Evolutionary conservation across 2,329 filamentous ascomycete genomes (phyloP).

Genomic region (Ambrosiella cleistominuta): DNA sequence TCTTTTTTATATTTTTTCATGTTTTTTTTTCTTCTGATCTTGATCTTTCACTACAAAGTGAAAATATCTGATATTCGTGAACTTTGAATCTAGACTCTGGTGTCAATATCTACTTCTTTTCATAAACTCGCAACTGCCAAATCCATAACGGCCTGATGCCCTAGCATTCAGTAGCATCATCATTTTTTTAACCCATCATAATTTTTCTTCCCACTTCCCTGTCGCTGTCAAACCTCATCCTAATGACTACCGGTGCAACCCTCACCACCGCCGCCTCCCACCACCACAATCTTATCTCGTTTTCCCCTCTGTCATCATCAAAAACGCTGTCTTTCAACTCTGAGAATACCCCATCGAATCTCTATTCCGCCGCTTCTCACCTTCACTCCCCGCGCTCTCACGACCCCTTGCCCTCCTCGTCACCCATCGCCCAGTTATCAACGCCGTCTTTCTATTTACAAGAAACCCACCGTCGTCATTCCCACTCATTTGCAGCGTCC

Average conservation of each 20-base stretch:
- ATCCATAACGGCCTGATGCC: too few relatives aligned
- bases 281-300: too few relatives aligned
- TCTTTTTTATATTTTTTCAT: neutral
- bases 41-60: too few relatives aligned
- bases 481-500: neutral
- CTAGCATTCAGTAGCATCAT: too few relatives aligned
- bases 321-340: neutral
- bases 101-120: too few relatives aligned
- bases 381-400: neutral
- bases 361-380: neutral
- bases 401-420: neutral
- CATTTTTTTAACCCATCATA: neutral
- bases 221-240: neutral
- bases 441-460: neutral
- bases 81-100: too few relatives aligned
- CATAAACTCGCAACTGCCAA: too few relatives aligned
- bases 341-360: neutral
- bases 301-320: neutral
- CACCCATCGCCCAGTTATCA: neutral
- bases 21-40: neutral
- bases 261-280: too few relatives aligned
- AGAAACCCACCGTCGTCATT: neutral
- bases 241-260: too few relatives aligned
- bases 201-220: neutral
- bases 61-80: too few relatives aligned